Base-by-base conservation (phyloP, 2,329 filamentous ascomycete species). In the Venturia pyrina region DNA sequence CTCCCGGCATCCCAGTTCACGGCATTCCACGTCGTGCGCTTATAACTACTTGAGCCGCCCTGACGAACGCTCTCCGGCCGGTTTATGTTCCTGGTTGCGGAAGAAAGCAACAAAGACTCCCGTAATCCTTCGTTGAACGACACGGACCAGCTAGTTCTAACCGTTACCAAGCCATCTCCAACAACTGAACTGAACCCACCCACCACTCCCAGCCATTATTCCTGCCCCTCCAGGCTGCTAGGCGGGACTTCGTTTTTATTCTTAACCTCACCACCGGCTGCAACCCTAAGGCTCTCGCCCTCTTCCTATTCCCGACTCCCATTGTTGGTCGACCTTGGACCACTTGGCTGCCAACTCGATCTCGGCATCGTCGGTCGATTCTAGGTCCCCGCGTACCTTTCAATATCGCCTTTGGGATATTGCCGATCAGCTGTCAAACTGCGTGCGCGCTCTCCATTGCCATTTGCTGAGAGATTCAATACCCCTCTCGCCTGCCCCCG, bases 401-500 rank as follows among this genome's bases (percentile, higher is more conserved):
- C 53, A 0, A 59, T 37, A n/a, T 59, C 53, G 28, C 17, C 28
- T 37, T 37, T 13, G 21, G 21, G 53, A 11, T 59, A 59, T 59
- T 59, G 53, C 19, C 53, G 53, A 59, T 59, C 53, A 59, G 53
- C 53, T 59, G 53, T 59, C 53, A 59, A 59, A 62, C 34, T 34
- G 28, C n/a, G 34, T 32, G 59, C 59, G 59, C 34, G 13, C 59
- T 61, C 57, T 41, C 59, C 19, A 6, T 62, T 15, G 28, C 37
- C 60, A 44, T 62, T 44, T 48, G 40, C 60, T 62, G 15, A 28
- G 7, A 24, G 0, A 34, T 34, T 21, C 34, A 19, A 32, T 48
- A 48, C 37, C 44, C 60, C 44, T 48, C 44, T 48, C 44, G 60
- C 37, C 44, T 48, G 11, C 28, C 37, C 37, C 60, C 60, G 34